Evolutionary conservation across 2,329 filamentous ascomycete species (phyloP).

Genomic region (Corinectria fuckeliana): DNA sequence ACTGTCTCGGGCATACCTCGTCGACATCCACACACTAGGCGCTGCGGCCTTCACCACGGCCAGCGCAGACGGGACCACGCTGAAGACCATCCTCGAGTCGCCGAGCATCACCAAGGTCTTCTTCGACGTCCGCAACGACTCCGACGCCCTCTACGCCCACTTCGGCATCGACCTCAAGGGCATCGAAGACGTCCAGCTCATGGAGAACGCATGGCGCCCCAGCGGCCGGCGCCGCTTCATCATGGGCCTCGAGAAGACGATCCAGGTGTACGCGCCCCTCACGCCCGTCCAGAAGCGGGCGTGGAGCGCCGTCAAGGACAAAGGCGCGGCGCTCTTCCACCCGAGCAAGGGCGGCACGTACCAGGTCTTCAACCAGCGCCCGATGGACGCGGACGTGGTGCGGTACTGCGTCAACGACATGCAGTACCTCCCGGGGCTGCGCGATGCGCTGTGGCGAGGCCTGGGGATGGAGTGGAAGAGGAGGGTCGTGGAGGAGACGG

Average conservation of each 20-base stretch:
- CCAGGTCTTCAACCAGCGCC: conserved; percentile 55
- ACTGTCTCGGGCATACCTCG: conserved; percentile 5
- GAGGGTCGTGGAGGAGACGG: conserved; percentile 36
- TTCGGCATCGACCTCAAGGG: conserved; percentile 52
- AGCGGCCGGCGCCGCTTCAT: not conserved
- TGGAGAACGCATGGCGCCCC: conserved; percentile 52
- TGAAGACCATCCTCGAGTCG: conserved; percentile 11
- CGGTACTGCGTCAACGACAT: conserved; percentile 58
- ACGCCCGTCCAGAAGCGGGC: not conserved
- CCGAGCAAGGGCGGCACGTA: conserved; percentile 52
- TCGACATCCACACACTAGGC: conserved; percentile 11
- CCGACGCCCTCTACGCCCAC: conserved; percentile 58
- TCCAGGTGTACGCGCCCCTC: conserved; percentile 1
- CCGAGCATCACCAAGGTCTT: conserved; percentile 52
- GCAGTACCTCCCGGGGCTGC: conserved; percentile 46
- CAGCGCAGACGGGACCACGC: not conserved
- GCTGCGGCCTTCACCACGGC: not conserved
- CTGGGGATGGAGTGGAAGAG: conserved; percentile 25
- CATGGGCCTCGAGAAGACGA: conserved; percentile 7
- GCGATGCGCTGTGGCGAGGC: conserved; percentile 35
- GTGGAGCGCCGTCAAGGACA: conserved; percentile 47
- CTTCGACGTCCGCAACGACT: conserved; percentile 66
- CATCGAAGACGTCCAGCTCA: conserved; percentile 61
- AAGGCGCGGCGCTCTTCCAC: conserved; percentile 47
- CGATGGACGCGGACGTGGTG: conserved; percentile 47